A percentile compares a stretch with the other conserved stretches of the same genome.
phyloP scores from a whole-genome alignment of 306 rosid genomes.

The Sindora glabra region DNA sequence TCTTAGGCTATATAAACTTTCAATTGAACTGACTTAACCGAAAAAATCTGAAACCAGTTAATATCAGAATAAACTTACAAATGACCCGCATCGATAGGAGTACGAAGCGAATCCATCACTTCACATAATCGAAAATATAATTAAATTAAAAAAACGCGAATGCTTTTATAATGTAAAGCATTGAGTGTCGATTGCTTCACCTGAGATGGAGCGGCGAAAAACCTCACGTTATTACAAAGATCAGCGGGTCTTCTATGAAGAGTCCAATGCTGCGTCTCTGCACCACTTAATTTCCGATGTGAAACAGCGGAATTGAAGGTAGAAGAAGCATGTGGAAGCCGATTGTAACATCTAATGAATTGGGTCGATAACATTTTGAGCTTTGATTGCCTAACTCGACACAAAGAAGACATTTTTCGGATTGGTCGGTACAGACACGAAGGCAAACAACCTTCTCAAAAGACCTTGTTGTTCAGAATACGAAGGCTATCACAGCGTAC shows the following conservation, averaged over 20 bases:
- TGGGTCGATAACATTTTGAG: constrained; percentile 23
- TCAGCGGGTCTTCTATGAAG: constrained; percentile 19
- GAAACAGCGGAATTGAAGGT: constrained; percentile 16
- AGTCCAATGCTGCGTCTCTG: constrained; percentile 4
- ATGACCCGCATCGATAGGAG: too few species aligned
- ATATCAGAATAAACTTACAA: neutral
- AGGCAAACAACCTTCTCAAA: neutral
- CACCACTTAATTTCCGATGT: constrained; percentile 17
- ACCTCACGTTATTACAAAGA: constrained; percentile 31
- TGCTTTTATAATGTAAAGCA: neutral
- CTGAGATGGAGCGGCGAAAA: constrained; percentile 62
- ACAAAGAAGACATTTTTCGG: constrained; percentile 51
- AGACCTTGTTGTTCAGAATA: too few species aligned
- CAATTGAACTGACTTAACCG: too few species aligned
- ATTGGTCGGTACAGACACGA: neutral
- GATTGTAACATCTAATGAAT: constrained; percentile 27
- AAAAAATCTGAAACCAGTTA: neutral
- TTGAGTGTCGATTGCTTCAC: constrained; percentile 12
- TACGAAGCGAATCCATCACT: neutral
- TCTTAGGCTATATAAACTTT: too few species aligned
- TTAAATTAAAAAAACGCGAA: neutral
- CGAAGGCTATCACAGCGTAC: too few species aligned
- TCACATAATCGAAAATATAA: neutral
- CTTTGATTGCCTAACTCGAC: constrained; percentile 44
- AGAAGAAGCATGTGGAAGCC: constrained; percentile 18